Percentiles rank a stretch among this genome's conserved stretches.
These are phyloP conservation scores for Chlorophyllum brunneum DNA, from an alignment of 768 basidiomycete genomes.

Conservation along the genomic window DNA sequence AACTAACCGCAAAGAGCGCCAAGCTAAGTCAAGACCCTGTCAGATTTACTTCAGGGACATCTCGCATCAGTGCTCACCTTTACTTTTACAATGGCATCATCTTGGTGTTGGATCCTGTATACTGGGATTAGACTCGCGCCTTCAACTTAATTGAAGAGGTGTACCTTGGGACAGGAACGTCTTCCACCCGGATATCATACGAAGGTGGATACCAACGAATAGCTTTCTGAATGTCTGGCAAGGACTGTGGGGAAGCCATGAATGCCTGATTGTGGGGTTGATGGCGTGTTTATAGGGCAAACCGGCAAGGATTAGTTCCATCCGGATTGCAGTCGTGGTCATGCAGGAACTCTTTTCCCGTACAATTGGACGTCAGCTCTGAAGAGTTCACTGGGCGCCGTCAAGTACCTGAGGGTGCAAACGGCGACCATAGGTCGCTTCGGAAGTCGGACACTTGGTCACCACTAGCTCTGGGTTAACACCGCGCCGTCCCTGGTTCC, in stretches of 20 bases:
- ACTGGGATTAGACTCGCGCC: background rate
- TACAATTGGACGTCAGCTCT: too few relatives aligned
- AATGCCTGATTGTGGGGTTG: background rate
- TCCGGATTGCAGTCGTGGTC: constrained; percentile 7
- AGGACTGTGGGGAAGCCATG: constrained; percentile 12
- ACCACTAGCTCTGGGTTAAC: too few relatives aligned
- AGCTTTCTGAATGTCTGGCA: constrained; percentile 31
- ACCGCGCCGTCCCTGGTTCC: too few relatives aligned
- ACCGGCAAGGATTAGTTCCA: background rate
- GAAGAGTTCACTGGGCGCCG: too few relatives aligned
- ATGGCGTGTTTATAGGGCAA: background rate
- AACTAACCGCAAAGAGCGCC: constrained; percentile 56
- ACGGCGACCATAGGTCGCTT: too few relatives aligned
- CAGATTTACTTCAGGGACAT: background rate
- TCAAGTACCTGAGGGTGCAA: too few relatives aligned
- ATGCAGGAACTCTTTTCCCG: background rate
- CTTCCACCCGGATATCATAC: constrained; percentile 69
- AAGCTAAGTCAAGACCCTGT: constrained; percentile 35
- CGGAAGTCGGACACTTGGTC: too few relatives aligned
- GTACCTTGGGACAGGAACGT: constrained; percentile 49
- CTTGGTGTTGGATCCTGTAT: constrained; percentile 60
- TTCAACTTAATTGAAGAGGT: background rate
- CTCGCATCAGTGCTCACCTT: constrained; percentile 36
- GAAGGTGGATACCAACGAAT: constrained; percentile 66
- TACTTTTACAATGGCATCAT: constrained; percentile 77